Conservation (phyloP, 495 filamentous ascomycete genomes). For the Podospora pseudopauciseta region DNA sequence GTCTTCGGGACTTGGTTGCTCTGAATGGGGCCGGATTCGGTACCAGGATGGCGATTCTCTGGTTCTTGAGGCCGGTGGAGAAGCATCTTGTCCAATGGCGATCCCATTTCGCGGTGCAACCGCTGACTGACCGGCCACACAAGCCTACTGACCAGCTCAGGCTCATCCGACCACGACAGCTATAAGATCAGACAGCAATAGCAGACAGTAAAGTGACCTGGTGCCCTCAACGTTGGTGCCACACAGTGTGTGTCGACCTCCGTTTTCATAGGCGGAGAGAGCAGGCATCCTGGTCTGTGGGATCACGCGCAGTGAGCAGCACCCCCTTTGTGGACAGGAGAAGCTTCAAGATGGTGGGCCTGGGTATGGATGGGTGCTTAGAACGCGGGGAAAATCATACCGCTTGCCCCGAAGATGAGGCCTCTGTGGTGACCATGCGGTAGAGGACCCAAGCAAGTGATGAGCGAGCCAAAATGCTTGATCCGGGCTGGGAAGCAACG, state of each 20-base stretch:
- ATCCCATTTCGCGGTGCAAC: slow-evolving; percentile 13
- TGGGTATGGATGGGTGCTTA: not conserved
- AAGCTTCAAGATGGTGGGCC: slow-evolving; percentile 6
- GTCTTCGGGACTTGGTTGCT: slow-evolving; percentile 15
- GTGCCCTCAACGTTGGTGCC: slow-evolving; percentile 9
- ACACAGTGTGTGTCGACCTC: slow-evolving; percentile 17
- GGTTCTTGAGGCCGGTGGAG: slow-evolving; percentile 26
- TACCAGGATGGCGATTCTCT: slow-evolving; percentile 28
- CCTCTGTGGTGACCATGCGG: not conserved
- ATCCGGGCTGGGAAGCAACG: not conserved
- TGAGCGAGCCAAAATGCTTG: not conserved
- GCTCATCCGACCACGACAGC: slow-evolving; percentile 5
- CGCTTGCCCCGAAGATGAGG: not conserved
- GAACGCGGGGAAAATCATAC: slow-evolving; percentile 6
- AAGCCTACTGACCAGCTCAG: slow-evolving; percentile 6
- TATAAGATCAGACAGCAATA: slow-evolving; percentile 17
- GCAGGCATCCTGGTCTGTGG: not conserved
- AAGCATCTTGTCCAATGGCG: slow-evolving; percentile 24
- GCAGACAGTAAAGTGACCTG: slow-evolving; percentile 8
- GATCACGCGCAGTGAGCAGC: slow-evolving; percentile 8
- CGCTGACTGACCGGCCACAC: slow-evolving; percentile 22
- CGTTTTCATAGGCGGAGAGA: slow-evolving; percentile 12
- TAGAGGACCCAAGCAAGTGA: not conserved
- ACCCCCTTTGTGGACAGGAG: not conserved
- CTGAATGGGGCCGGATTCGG: slow-evolving; percentile 23